Base-by-base conservation (phyloP, 805 yeast genomes). In the Ogataea kodamae region DNA sequence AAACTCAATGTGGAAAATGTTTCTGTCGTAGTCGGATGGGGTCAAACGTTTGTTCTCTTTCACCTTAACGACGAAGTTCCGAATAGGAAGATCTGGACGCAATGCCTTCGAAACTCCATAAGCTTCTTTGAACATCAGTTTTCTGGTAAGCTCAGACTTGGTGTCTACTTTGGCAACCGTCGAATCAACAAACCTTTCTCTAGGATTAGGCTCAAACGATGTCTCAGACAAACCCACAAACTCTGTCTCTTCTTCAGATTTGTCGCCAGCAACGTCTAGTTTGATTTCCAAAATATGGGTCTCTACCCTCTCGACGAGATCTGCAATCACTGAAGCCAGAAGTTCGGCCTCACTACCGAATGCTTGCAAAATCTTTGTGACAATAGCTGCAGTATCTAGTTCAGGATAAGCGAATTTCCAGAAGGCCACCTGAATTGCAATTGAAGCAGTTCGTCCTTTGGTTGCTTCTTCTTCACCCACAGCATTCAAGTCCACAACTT, bases 1-100 rank as follows among this genome's bases (percentile, higher is more conserved):
- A 48, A 90, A 87, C 65, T 90, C 97, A 49, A 90, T 82, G 57
- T 90, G 96, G 86, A 90, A 90, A 51, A 90, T 89, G 64, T 90
- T 84, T 67, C 97, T 85, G 43, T 85, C 86, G 62, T 90, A 90
- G 51, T 85, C 89, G 22, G 52, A 54, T 5, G 97, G 97, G 12
- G 97, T 90, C 43, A 90, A 81, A 52, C 97, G 77, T 66, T 78
- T 81, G 70, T 89, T 89, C 57, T 84, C 92, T 61, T 87, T 82
- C 34, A 90, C 97, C 60, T 81, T 86, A 37, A 88, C 94, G 31
- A 88, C 73, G 53, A 78, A 88, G 65, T 84, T 88, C 57, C 81
- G 69, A 31, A 83, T 81, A 14, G 96, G 87, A 43, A 86, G 68
- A 50, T 90, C 97, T 17, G 97, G 97, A 65, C 96, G 81, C 54